Conservation (phyloP, 176 grass and related monocot species). For the Oryza longistaminata region DNA sequence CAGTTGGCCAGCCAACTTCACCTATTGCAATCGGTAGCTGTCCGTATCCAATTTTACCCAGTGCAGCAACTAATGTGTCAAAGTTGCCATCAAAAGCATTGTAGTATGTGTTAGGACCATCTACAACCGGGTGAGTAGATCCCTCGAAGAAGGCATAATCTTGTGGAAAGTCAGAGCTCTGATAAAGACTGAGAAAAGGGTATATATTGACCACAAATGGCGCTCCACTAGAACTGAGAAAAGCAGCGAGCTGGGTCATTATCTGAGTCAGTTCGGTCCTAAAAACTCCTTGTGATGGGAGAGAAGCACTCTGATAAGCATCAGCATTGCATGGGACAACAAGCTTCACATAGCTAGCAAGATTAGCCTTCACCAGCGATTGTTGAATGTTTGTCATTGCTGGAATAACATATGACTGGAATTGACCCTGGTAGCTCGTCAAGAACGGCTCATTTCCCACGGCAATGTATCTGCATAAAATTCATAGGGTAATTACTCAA, state of each 20-base stretch:
- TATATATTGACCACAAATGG: slow-evolving; percentile 96
- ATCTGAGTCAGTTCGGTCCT: slow-evolving; percentile 89
- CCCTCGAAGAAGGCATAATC: slow-evolving; percentile 98
- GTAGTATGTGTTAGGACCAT: slow-evolving; percentile 83
- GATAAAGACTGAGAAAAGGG: slow-evolving; percentile 92
- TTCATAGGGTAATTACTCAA: not conserved
- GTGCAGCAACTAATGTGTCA: slow-evolving; percentile 82
- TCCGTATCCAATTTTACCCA: slow-evolving; percentile 78
- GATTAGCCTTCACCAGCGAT: slow-evolving; percentile 82
- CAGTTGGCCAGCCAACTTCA: slow-evolving; percentile 95
- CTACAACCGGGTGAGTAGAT: slow-evolving; percentile 86
- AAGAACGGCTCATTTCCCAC: slow-evolving; percentile 97
- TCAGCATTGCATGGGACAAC: slow-evolving; percentile 97
- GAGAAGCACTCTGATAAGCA: slow-evolving; percentile 68
- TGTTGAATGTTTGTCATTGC: slow-evolving; percentile 85
- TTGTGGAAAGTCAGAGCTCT: slow-evolving; percentile 85
- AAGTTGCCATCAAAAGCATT: slow-evolving; percentile 98
- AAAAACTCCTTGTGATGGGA: slow-evolving; percentile 87
- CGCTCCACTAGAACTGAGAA: slow-evolving; percentile 79
- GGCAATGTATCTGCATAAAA: slow-evolving; percentile 74
- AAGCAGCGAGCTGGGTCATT: slow-evolving; percentile 80
- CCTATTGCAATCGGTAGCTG: slow-evolving; percentile 79
- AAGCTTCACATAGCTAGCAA: slow-evolving; percentile 76
- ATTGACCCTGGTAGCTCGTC: slow-evolving; percentile 83
- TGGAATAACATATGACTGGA: slow-evolving; percentile 69